Percentiles rank a stretch among this genome's conserved stretches.
phyloP scores from a whole-genome alignment of 169 alveolate genomes.

The Neospora caninum region DNA sequence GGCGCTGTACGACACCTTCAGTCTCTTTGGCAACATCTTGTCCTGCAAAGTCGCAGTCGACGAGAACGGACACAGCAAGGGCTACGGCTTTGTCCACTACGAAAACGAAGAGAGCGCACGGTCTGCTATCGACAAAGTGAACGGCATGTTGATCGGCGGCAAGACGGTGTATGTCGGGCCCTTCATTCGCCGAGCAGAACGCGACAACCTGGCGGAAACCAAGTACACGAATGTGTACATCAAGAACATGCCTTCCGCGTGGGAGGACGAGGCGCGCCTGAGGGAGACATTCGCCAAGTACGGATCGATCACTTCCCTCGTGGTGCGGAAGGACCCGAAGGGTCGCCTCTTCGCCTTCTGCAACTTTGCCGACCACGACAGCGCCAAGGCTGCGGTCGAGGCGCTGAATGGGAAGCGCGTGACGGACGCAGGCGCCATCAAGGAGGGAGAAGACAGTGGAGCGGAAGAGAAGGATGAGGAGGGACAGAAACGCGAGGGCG shows the following conservation, averaged over 20 bases:
- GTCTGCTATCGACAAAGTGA: slow-evolving; percentile 91
- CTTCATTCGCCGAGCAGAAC: slow-evolving; percentile 85
- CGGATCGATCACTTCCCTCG: slow-evolving; percentile 91
- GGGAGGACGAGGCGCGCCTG: slow-evolving; percentile 82
- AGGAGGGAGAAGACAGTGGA: slow-evolving; percentile 1
- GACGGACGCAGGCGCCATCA: slow-evolving; percentile 31
- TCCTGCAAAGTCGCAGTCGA: slow-evolving; percentile 89
- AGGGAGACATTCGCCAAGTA: slow-evolving; percentile 37
- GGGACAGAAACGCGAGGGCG: slow-evolving; percentile 71
- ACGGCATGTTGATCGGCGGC: slow-evolving; percentile 91
- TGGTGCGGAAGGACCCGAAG: slow-evolving; percentile 84
- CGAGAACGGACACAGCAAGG: slow-evolving; percentile 80
- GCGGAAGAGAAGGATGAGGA: slow-evolving; percentile 48
- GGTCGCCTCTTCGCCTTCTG: slow-evolving; percentile 90
- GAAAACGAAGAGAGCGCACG: slow-evolving; percentile 92
- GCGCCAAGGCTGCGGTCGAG: slow-evolving; percentile 90
- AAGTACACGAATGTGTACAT: slow-evolving; percentile 90
- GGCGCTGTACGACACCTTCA: slow-evolving; percentile 93
- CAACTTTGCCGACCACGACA: slow-evolving; percentile 84
- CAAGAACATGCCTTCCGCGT: slow-evolving; percentile 90
- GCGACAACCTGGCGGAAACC: slow-evolving; percentile 76
- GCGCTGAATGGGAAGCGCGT: slow-evolving; percentile 85
- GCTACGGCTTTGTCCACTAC: slow-evolving; percentile 97
- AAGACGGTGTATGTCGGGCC: slow-evolving; percentile 91
- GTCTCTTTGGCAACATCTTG: slow-evolving; percentile 93